phyloP scores from a whole-genome alignment of 805 yeast species.

The Zygosaccharomyces bisporus region DNA sequence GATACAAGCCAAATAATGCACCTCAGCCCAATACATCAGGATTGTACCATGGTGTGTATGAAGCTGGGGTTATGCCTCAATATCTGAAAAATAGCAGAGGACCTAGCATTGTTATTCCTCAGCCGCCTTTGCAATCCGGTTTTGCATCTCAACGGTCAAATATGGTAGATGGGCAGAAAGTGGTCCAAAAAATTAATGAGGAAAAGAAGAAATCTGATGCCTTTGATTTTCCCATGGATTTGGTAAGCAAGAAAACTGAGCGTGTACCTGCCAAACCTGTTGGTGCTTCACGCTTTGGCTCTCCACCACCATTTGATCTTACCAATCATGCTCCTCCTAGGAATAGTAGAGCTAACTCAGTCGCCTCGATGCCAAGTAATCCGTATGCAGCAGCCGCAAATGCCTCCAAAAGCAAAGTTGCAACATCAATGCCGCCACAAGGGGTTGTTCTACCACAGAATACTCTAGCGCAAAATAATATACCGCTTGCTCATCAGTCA shows the following conservation, averaged over 20 bases:
- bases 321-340: slow-evolving; percentile 2
- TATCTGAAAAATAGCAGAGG: not conserved
- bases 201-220: slow-evolving; percentile 67
- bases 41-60: not conserved
- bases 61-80: slow-evolving; percentile 4
- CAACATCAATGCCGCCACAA: slow-evolving; percentile 5
- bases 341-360: slow-evolving; percentile 6
- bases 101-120: slow-evolving; percentile 21
- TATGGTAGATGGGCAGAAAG: slow-evolving; percentile 18
- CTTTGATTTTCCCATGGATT: slow-evolving; percentile 64
- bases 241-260: slow-evolving; percentile 41
- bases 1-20: slow-evolving; percentile 3
- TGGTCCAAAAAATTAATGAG: slow-evolving; percentile 37
- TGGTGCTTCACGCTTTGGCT: slow-evolving; percentile 24
- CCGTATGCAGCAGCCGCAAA: slow-evolving; percentile 8
- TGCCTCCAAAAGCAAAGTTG: slow-evolving; percentile 7
- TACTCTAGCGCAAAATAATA: slow-evolving; percentile 9
- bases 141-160: slow-evolving; percentile 4
- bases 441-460: slow-evolving; percentile 15
- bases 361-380: slow-evolving; percentile 14
- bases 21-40: not conserved
- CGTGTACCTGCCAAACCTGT: slow-evolving; percentile 41
- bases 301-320: slow-evolving; percentile 10
- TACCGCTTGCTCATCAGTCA: slow-evolving; percentile 9
- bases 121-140: slow-evolving; percentile 10